Base-by-base conservation (phyloP, 306 rosid genomes). In the Cucurbita ficifolia region DNA sequence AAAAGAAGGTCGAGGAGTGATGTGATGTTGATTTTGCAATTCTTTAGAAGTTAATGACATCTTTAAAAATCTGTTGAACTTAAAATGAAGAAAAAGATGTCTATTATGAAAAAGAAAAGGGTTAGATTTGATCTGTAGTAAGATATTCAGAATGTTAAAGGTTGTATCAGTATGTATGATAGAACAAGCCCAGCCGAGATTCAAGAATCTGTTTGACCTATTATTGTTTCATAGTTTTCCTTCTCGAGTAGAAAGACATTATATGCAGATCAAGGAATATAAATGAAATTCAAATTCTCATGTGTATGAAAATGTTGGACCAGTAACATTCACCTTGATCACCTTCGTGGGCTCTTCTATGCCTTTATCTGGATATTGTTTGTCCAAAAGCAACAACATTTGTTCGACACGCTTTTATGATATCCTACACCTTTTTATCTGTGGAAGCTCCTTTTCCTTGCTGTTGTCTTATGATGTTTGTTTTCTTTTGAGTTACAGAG, bases 261-360 rank as follows among this genome's bases (percentile, higher is more conserved):
- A 29, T 7, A 29, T 46, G 22, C 57, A 29, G 21, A 24, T 16
- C 74, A 13, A 69, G 19, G 53, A 48, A 24, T 33, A 24, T 67
- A 48, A 67, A 45, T 11, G 22, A 49, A 49, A 46, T 24, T 22
- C 24, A 24, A 48, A 24, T 46, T 45, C 3, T 19, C 45, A 35
- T 0, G 12, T 21, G 9, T 13, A 79, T 19, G 39, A 83, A 17
- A 74, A 69, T 72, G 61, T 70, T 74, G 81, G 7, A 10, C 16
- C 17, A 42, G 72, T 42, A 19, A 79, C 76, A 81, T 69, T 75
- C 80, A 93, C 92, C 98, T 93, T 85, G 49, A 86, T 82, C n/a
- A 97, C 97, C 83, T 87, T 88, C 5, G 89, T 87, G 78, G 89
- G 81, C 59, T 87, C 95, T 65, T 85, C 85, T 63, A 78, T 72